Percentiles rank a stretch among this genome's conserved stretches.
phyloP scores from a whole-genome alignment of 305 asterid species.

The Rubia tinctorum region DNA sequence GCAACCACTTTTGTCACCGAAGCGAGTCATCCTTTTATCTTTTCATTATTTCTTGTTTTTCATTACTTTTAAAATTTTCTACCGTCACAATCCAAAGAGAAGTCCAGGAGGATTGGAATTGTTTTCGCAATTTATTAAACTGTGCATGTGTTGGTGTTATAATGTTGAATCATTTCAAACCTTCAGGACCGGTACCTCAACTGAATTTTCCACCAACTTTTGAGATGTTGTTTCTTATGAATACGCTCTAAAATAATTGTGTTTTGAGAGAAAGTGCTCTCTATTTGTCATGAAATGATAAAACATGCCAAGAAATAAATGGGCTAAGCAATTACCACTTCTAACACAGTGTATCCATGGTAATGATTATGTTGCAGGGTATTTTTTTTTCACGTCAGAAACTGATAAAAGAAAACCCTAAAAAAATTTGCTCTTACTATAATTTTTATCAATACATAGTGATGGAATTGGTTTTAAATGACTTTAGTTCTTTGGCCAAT shows the following conservation, averaged over 20 bases:
- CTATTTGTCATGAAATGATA: too few species aligned
- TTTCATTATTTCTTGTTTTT: background rate
- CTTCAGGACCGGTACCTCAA: too few species aligned
- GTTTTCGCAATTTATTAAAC: background rate
- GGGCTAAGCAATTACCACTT: background rate
- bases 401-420: background rate
- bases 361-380: background rate
- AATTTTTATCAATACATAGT: too few species aligned
- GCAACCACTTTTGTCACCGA: conserved; percentile 51
- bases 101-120: background rate
- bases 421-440: background rate
- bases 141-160: background rate
- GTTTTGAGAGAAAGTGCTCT: too few species aligned
- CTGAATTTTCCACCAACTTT: too few species aligned
- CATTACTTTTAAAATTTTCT: background rate
- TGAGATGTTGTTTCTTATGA: too few species aligned
- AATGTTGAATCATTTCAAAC: too few species aligned
- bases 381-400: background rate
- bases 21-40: conserved; percentile 57
- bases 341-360: background rate
- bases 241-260: too few species aligned
- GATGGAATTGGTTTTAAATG: too few species aligned
- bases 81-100: background rate
- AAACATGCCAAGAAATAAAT: too few species aligned
- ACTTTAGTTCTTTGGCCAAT: too few species aligned